phyloP scores from a whole-genome alignment of 2,329 filamentous ascomycete species.

The Alternaria sp. region DNA sequence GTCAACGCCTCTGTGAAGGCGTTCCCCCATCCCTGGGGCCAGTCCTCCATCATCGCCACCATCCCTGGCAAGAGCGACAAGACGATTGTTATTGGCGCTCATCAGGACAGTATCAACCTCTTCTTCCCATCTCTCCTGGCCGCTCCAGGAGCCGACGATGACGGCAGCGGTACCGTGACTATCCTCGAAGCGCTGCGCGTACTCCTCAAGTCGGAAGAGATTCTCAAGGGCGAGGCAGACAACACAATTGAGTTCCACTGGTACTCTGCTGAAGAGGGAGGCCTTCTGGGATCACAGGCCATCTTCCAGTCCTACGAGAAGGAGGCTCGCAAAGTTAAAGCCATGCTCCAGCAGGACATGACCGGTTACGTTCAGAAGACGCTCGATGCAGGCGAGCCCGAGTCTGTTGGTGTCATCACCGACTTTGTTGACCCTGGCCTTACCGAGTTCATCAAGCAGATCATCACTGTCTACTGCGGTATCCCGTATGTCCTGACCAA shows the following conservation, averaged over 20 bases:
- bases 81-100: constrained; percentile 87
- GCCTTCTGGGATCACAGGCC: constrained; percentile 85
- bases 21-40: constrained; percentile 86
- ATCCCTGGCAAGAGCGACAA: constrained; percentile 86
- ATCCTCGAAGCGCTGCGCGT: constrained; percentile 90
- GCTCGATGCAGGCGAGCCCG: constrained; percentile 79
- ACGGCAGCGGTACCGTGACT: constrained; percentile 90
- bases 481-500: constrained; percentile 88
- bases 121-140: constrained; percentile 84
- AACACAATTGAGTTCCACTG: constrained; percentile 98
- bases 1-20: constrained; percentile 72
- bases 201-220: constrained; percentile 74
- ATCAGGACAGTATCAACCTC: constrained; percentile 84
- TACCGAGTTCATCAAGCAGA: constrained; percentile 88
- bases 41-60: constrained; percentile 88
- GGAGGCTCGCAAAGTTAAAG: constrained; percentile 78
- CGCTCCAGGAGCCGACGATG: constrained; percentile 93
- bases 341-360: constrained; percentile 99
- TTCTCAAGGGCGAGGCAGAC: constrained; percentile 73
- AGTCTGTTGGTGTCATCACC: constrained; percentile 90
- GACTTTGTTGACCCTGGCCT: constrained; percentile 86
- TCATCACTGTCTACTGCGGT: constrained; percentile 85
- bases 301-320: constrained; percentile 85
- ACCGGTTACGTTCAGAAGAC: constrained; percentile 82
- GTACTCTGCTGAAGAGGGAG: constrained; percentile 91